These are phyloP conservation scores for sorghum (Sorghum bicolor) DNA, from an alignment of 176 grass and related monocot species.

Conservation along the genomic window DNA sequence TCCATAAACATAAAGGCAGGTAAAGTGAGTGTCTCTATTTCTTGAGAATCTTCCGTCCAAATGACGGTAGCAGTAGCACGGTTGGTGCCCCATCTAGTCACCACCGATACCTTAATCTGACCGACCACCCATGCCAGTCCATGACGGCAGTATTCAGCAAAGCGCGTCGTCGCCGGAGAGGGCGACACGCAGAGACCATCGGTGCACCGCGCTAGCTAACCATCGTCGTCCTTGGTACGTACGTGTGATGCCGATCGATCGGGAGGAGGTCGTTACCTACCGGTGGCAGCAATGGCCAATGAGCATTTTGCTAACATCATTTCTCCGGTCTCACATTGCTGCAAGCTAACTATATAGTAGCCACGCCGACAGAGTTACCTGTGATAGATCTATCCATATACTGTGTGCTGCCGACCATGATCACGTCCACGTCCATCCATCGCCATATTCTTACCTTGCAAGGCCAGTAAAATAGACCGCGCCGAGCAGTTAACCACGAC, in stretches of 20 bases:
- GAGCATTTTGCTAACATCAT: not conserved
- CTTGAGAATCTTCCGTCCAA: not conserved
- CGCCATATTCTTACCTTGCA: not conserved
- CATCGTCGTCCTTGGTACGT: not conserved
- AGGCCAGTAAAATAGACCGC: not conserved
- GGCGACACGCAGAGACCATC: constrained; percentile 5
- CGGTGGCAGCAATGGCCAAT: not conserved
- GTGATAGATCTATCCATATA: not conserved
- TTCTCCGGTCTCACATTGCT: not conserved
- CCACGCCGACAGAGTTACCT: not conserved
- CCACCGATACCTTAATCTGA: not conserved
- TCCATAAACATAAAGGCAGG: not conserved
- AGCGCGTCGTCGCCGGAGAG: not conserved
- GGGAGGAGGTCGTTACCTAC: not conserved
- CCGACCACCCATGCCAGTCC: not conserved
- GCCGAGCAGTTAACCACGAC: not conserved
- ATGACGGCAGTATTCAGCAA: not conserved
- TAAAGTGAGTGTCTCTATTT: not conserved
- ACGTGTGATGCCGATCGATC: not conserved
- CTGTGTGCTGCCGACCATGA: constrained; percentile 22
- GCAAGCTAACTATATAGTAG: not conserved
- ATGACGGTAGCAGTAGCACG: not conserved
- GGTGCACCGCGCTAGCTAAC: not conserved
- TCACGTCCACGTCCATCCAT: not conserved
- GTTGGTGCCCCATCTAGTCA: constrained; percentile 3